Evolutionary conservation across 768 basidiomycete genomes (phyloP).

Genomic region (Tulasnella sp.): DNA sequence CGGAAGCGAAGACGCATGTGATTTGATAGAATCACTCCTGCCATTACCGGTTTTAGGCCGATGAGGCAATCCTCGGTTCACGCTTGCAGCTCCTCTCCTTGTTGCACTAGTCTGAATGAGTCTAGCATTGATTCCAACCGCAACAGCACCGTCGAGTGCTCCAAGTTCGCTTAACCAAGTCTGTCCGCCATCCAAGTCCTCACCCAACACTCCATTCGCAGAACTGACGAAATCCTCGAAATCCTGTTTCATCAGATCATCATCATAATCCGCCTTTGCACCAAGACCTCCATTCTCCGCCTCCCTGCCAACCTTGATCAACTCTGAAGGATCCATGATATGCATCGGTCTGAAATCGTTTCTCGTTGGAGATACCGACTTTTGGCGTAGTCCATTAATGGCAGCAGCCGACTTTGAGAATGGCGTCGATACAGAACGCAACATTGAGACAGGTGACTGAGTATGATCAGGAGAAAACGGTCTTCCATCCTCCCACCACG

Average conservation of each 20-base stretch:
- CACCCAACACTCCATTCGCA: constrained; percentile 2
- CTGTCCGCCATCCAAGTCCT: not conserved
- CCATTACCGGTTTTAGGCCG: no score
- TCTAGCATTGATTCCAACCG: no score
- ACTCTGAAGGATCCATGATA: constrained; percentile 5
- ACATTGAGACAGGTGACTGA: not conserved
- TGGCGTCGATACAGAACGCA: not conserved
- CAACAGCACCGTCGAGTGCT: not conserved
- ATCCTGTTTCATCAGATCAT: constrained; percentile 7
- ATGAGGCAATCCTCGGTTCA: no score
- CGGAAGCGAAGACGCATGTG: not conserved
- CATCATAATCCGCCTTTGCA: not conserved
- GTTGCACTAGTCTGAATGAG: no score
- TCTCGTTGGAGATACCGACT: constrained; percentile 2
- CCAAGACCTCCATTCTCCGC: constrained; percentile 1
- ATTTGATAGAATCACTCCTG: constrained; percentile 5
- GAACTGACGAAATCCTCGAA: constrained; percentile 11
- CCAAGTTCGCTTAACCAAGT: constrained; percentile 4
- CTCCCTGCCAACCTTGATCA: constrained; percentile 2
- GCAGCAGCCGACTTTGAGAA: not conserved
- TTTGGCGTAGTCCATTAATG: no score
- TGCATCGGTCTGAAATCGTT: constrained; percentile 6
- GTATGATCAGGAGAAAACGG: not conserved
- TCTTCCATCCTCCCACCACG: not conserved
- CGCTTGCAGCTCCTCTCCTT: no score